Evolutionary conservation across 805 yeast species (phyloP), one percentile per base, ranked within the genome.

Genomic region (Torulaspora delbrueckii): DNA sequence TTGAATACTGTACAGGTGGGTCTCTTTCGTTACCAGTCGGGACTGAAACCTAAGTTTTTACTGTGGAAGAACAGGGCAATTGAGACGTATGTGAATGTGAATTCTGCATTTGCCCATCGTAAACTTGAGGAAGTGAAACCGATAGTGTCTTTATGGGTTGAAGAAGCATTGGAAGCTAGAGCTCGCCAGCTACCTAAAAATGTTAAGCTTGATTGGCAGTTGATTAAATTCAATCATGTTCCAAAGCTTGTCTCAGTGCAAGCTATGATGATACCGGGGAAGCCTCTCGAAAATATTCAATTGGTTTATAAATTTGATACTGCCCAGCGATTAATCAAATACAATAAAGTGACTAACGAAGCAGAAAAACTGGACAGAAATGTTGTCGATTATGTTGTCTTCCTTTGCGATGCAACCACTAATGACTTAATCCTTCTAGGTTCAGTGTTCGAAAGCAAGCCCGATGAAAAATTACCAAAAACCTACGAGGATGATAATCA

Each of bases 21-120:
- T 7, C 64, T 79, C 40, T 79, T 82, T 56, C 82, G 87, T 31
- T 75, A 79, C 61, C 85, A 84, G 62, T 81, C 89, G 23, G 77
- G 80, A 31, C 60, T 76, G 46, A 84, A 80, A 64, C 86, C 90
- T 26, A 69, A 79, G 35, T 84, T 83, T 53, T 62, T 79, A 16
- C 76, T 81, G 48, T 90, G 96, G 96, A 86, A 86, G 64, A 91
- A 88, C 65, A 75, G 75, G 25, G 95, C 95, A 6, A 80, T 90
- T 55, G 87, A 87, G 55, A 72, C 72, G 41, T 89, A 81, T 63
- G 84, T 84, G 24, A 77, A 78, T 46, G 83, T 86, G n/a, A 88
- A 90, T 67, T 80, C 81, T 58, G 81, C 88, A 2, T 90, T 90
- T 71, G 91, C 95, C 2, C 61, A 71, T 14, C 72, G 71, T 26